Evolutionary conservation across 2,329 filamentous ascomycete species (phyloP).

Genomic region (Sporothrix phasma): DNA sequence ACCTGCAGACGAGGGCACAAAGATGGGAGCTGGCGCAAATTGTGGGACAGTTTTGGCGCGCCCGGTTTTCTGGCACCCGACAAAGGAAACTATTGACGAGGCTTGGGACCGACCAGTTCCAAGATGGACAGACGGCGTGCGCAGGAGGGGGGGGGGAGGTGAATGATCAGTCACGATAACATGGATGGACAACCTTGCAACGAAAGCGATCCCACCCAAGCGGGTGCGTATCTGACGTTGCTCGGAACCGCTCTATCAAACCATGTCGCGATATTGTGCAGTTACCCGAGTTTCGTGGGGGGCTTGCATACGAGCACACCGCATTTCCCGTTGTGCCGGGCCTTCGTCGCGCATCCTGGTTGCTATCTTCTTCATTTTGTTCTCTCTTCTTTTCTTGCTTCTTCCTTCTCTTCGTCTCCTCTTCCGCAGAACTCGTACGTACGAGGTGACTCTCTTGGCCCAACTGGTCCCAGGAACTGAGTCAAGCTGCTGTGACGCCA

Average conservation of each 20-base stretch:
- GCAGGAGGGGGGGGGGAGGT: too few species aligned
- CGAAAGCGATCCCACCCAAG: not conserved
- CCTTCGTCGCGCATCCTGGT: not conserved
- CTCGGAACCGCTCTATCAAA: not conserved
- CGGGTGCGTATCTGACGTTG: not conserved
- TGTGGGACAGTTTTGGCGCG: not conserved
- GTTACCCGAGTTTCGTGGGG: constrained; percentile 2
- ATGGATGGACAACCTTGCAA: not conserved
- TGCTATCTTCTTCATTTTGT: not conserved
- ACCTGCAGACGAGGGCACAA: not conserved
- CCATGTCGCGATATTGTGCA: not conserved
- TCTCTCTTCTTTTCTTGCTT: not conserved
- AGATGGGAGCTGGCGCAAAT: not conserved
- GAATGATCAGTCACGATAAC: too few species aligned
- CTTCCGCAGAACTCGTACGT: too few species aligned
- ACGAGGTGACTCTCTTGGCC: not conserved
- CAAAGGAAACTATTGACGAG: not conserved
- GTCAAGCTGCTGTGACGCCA: not conserved
- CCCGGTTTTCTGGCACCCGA: not conserved
- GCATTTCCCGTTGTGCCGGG: not conserved
- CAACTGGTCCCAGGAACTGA: not conserved
- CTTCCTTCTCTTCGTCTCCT: not conserved
- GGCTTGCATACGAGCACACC: not conserved
- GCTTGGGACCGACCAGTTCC: not conserved
- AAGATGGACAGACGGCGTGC: not conserved